Evolutionary conservation across 257 asterid genomes (phyloP).

Genomic region (Nicotiana tomentosiformis): DNA sequence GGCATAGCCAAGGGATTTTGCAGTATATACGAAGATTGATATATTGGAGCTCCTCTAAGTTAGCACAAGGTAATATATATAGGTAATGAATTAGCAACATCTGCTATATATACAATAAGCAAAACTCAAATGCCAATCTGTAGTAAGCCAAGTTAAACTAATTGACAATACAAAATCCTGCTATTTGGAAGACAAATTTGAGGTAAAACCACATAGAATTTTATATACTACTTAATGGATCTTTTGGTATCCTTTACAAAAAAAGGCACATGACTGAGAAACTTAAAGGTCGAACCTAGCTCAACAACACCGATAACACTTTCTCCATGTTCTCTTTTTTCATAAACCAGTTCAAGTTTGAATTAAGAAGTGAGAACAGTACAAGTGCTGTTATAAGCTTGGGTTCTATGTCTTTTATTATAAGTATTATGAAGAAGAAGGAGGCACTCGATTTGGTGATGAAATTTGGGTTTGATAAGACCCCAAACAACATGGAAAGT

Average conservation of each 20-base stretch:
- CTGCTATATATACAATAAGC: too few relatives aligned
- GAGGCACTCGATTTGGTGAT: constrained; percentile 46
- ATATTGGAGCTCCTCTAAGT: too few relatives aligned
- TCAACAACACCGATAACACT: background rate
- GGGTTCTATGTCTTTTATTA: constrained; percentile 51
- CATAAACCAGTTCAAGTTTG: background rate
- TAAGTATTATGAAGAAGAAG: constrained; percentile 27
- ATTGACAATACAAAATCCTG: background rate
- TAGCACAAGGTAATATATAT: too few relatives aligned
- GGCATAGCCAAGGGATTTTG: too few relatives aligned
- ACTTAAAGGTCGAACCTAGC: background rate
- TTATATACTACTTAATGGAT: background rate
- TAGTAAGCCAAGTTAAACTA: background rate
- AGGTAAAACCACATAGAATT: background rate
- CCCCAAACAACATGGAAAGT: constrained; percentile 57
- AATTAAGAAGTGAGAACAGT: background rate
- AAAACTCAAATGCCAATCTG: background rate
- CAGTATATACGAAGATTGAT: too few relatives aligned
- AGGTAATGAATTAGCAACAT: too few relatives aligned
- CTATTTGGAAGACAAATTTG: background rate
- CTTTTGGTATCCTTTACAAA: background rate
- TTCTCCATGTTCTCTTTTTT: background rate
- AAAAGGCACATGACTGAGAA: background rate
- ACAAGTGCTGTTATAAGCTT: constrained; percentile 47
- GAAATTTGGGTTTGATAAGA: constrained; percentile 41